Base-by-base conservation (phyloP, 495 filamentous ascomycete species). In the Tetracladium setigerum region DNA sequence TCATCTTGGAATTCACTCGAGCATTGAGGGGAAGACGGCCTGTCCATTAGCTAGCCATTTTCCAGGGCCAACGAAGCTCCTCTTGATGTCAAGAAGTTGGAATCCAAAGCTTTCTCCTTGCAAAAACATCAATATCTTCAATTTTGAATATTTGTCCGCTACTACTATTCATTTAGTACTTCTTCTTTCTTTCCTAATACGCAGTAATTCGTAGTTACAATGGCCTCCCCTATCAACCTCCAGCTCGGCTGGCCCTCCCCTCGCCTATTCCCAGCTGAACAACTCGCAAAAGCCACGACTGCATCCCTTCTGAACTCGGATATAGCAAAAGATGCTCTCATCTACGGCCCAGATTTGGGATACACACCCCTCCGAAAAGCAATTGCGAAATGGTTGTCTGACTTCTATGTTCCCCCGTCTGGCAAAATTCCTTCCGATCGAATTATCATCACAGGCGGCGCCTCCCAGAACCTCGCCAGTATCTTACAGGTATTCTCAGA, bases 391-490 rank as follows among this genome's bases (percentile, higher is more conserved):
- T 94, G 87, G 86, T 63, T 88, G 15, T 71, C 67, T 0, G 44
- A 52, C 2, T 81, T 79, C 50, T 94, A 89, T 50, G 15, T 43
- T 17, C 22, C 22, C 22, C 22, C 22, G 22, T 40, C 57, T 1
- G 52, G 60, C 0, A 61, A 68, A 0, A 64, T 77, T n/a, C 48
- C 60, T 1, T 33, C 70, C 1, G 67, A 74, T 8, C 71, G 85
- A 32, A 81, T 94, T 39, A 81, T 78, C 61, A 81, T 95, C 58
- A 86, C 87, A 0, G 81, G 84, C 33, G 88, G 73, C 0, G 88
- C 88, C 1, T 79, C 72, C 41, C 85, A 89, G 62, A 82, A 76
- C 52, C 64, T 94, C 9, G 83, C 79, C 1, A 78, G 71, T 49
- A 63, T 88, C 4, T 67, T 95, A 19, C 71, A 77, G 55, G 76